Evolutionary conservation across 1,139 yeast genomes (phyloP).

Genomic region (Casaregolazyma suthepensis): DNA sequence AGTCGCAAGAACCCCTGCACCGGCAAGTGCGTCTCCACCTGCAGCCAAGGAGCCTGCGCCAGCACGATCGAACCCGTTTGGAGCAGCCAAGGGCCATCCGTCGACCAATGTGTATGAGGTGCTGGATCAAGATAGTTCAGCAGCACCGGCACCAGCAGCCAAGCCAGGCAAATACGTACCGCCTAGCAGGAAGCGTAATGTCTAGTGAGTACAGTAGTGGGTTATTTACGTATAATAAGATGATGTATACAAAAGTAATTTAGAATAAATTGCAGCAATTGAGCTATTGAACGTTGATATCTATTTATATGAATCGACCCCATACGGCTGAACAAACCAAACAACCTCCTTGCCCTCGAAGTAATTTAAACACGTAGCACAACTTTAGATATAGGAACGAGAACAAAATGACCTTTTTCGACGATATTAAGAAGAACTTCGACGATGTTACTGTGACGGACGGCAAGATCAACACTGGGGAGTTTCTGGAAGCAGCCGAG

Average conservation of each 20-base stretch:
- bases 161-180: conserved; percentile 13
- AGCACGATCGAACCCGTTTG: conserved; percentile 6
- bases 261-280: not conserved
- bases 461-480: conserved; percentile 59
- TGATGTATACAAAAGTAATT: not conserved
- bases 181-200: conserved; percentile 9
- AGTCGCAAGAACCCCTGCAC: not conserved
- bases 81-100: conserved; percentile 6
- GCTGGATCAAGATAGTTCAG: not conserved
- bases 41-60: conserved; percentile 3
- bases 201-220: not conserved
- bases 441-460: conserved; percentile 62
- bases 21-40: not conserved
- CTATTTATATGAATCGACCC: not conserved
- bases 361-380: not conserved
- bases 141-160: conserved; percentile 6
- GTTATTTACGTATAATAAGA: not conserved
- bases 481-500: conserved; percentile 78
- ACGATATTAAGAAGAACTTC: conserved; percentile 66
- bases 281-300: not conserved
- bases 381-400: not conserved
- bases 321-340: not conserved
- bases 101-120: not conserved
- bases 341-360: too few species aligned
- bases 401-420: conserved; percentile 52